Conservation (phyloP, 345 rosid species). For the Acer yangbiense region DNA sequence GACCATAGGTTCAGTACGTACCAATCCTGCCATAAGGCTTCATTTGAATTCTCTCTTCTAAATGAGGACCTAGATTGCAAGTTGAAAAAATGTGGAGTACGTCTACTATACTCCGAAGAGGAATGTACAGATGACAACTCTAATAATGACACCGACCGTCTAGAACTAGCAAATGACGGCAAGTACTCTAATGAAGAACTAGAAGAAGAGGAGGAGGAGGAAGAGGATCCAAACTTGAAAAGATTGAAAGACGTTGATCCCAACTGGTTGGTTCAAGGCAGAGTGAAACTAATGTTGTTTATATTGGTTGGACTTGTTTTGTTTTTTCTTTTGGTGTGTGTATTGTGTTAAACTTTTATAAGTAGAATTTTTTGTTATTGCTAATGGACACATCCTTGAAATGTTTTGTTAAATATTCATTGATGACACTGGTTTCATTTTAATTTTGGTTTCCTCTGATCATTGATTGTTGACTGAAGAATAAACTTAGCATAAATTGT, state of each 20-base stretch:
- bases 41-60: conserved; percentile 4
- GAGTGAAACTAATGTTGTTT: neutral
- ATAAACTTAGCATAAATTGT: no score
- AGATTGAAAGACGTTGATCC: neutral
- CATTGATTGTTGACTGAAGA: no score
- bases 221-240: neutral
- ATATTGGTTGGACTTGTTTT: conserved; percentile 6
- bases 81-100: conserved; percentile 8
- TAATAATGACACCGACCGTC: neutral
- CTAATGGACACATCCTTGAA: no score
- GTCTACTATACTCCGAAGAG: neutral
- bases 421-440: no score
- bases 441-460: no score
- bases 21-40: conserved; percentile 1
- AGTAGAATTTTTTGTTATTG: no score
- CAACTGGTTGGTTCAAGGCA: neutral
- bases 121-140: neutral
- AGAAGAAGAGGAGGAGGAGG: neutral
- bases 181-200: neutral
- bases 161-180: neutral
- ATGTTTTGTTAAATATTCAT: no score
- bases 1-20: neutral
- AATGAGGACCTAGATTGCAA: neutral
- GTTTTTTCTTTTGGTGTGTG: conserved; percentile 1
- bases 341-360: no score